Evolutionary conservation across 257 asterid species (phyloP), one percentile per base, ranked within the genome.

Genomic region (Ilex asprella): DNA sequence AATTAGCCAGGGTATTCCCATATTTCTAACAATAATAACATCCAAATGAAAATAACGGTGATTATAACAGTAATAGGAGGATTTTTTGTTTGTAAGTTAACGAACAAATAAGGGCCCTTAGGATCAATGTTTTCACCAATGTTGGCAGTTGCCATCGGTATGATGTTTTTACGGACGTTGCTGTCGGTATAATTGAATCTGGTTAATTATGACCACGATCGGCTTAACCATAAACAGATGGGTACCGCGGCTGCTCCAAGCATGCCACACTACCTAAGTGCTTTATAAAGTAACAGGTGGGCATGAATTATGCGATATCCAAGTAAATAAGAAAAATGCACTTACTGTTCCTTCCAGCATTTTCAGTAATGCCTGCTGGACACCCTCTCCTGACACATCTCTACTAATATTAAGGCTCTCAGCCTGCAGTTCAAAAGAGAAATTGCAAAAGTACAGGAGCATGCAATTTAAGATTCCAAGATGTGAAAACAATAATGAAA

Each of bases 261-360:
- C 52, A 46, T 11, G n/a, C 4, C 4, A 46, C 2, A 46, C n/a
- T 4, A 10, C 15, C n/a, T 10, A 2, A 4, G n/a, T 3, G 3
- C 13, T 46, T 46, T 10, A 46, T 46, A 10, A 10, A 46, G 6
- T 7, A 3, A 10, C 52, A 46, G 52, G 13, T 10, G 52, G n/a
- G 11, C n/a, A 46, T 14, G 4, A 46, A 35, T 35, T 35, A 14
- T 46, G 14, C 4, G 10, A 46, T 2, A 46, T 46, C 15, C 52
- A 46, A 7, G 3, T 10, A 14, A 16, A 16, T n/a, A 7, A 6
- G 15, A 14, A n/a, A 53, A 7, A 16, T 14, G 65, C 72, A 73
- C 96, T 84, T 77, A 93, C 99, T 58, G 97, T 93, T 55, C 99
- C 97, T 82, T 93, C 97, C n/a, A 93, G 99, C 97, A 93, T 93